Base-by-base conservation (phyloP, 2,329 filamentous ascomycete genomes). In the Penicillium sp. region DNA sequence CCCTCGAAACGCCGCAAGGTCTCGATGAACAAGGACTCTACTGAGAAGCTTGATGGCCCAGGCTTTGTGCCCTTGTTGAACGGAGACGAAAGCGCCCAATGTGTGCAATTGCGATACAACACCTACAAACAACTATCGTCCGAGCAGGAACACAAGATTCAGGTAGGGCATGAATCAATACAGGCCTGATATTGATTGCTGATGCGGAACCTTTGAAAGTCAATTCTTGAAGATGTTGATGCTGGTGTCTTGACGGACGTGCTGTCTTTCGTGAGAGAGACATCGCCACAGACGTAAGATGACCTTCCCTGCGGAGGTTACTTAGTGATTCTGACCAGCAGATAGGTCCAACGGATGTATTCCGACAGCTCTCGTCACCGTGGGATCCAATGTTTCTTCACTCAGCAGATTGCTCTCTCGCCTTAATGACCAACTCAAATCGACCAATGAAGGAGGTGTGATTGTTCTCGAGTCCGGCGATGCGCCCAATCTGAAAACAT, bases 1-100 rank as follows among this genome's bases (percentile, higher is more conserved):
- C 82, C 85, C 27, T 68, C 80, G 35, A 89, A 90, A 70, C 79
- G 82, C 56, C 80, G 85, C 53, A 86, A 82, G 67, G 75, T 84
- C 8, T 78, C 78, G 0, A 80, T 77, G 53, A 56, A 51, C 19
- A 76, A 60, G 7, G 54, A 51, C 5, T 39, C 58, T 48, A 46
- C 56, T 6, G 35, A 59, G 9, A 54, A 59, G 1, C 22, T 55
- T 39, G 54, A 64, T 11, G 14, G 52, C 5, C 61, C 68, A 19
- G 63, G 63, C 6, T 79, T 79, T 58, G 69, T 74, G 8, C 68
- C 73, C 8, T 70, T 80, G 21, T 63, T 78, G 22, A 69, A 73
- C 27, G 76, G 76, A 14, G 65, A 73, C 13, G 77, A 79, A 57
- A 62, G 56, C 29, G 31, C 63, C 21, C 57, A 68, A 16, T 70